phyloP scores from a whole-genome alignment of 176 grass and related monocot species.

The Rhipidocladum racemiflorum region DNA sequence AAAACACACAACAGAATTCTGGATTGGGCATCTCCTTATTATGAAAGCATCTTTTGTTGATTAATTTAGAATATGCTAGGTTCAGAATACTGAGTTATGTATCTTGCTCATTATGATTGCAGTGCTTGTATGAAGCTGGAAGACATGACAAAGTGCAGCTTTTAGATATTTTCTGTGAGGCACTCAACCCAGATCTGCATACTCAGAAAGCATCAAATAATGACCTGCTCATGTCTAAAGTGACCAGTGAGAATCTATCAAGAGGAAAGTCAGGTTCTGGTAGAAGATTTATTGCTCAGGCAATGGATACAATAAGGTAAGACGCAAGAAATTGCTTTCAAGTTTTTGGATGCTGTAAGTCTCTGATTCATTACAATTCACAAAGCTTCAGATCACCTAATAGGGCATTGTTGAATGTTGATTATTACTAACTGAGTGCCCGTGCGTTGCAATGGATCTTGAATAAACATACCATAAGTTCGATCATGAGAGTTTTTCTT shows the following conservation, averaged over 20 bases:
- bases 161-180: slow-evolving; percentile 87
- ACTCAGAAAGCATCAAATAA: slow-evolving; percentile 31
- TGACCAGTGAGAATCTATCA: slow-evolving; percentile 24
- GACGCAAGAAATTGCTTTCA: slow-evolving; percentile 19
- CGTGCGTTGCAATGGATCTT: too few relatives aligned
- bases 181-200: slow-evolving; percentile 45
- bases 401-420: background rate
- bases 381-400: background rate
- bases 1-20: background rate
- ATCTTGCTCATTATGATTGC: slow-evolving; percentile 23
- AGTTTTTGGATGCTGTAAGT: background rate
- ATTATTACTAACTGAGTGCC: background rate
- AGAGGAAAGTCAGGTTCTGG: slow-evolving; percentile 34
- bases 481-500: too few relatives aligned
- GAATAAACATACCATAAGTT: too few relatives aligned
- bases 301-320: slow-evolving; percentile 60
- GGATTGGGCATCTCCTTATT: background rate
- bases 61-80: background rate
- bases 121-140: slow-evolving; percentile 92
- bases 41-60: background rate
- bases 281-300: slow-evolving; percentile 53
- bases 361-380: background rate
- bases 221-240: slow-evolving; percentile 29
- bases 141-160: slow-evolving; percentile 65
- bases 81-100: slow-evolving; percentile 6